phyloP scores from a whole-genome alignment of 768 basidiomycete species.

The Vararia minispora region DNA sequence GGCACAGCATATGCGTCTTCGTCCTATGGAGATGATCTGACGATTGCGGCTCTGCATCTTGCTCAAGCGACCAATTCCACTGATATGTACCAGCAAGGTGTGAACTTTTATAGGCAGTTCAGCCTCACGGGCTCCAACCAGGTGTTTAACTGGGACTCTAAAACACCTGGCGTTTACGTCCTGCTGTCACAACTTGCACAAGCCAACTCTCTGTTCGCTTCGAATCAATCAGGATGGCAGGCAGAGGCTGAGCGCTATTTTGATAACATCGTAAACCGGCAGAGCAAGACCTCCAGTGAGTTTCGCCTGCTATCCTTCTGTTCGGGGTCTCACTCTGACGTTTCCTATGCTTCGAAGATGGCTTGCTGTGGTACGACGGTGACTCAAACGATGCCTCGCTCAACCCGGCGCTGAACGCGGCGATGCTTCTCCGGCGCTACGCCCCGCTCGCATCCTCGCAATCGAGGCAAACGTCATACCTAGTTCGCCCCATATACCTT shows the following conservation, averaged over 20 bases:
- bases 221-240: conserved; percentile 57
- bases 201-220: conserved; percentile 36
- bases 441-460: conserved; percentile 57
- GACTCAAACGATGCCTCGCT: conserved; percentile 73
- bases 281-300: conserved; percentile 33
- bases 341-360: conserved; percentile 34
- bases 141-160: conserved; percentile 87
- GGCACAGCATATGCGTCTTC: conserved; percentile 61
- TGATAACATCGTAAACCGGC: conserved; percentile 53
- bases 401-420: conserved; percentile 80
- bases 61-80: conserved; percentile 58
- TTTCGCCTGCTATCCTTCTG: neutral
- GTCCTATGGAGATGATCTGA: conserved; percentile 60
- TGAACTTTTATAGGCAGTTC: conserved; percentile 47
- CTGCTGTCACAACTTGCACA: conserved; percentile 66
- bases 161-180: conserved; percentile 64
- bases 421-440: conserved; percentile 74
- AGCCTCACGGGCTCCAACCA: conserved; percentile 37
- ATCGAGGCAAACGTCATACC: conserved; percentile 47
- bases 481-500: conserved; percentile 25
- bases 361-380: conserved; percentile 71
- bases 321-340: neutral
- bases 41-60: conserved; percentile 68
- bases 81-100: conserved; percentile 49
- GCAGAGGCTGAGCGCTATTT: conserved; percentile 63